Conservation (phyloP, 495 filamentous ascomycete species). For the Neurospora cerealis region DNA sequence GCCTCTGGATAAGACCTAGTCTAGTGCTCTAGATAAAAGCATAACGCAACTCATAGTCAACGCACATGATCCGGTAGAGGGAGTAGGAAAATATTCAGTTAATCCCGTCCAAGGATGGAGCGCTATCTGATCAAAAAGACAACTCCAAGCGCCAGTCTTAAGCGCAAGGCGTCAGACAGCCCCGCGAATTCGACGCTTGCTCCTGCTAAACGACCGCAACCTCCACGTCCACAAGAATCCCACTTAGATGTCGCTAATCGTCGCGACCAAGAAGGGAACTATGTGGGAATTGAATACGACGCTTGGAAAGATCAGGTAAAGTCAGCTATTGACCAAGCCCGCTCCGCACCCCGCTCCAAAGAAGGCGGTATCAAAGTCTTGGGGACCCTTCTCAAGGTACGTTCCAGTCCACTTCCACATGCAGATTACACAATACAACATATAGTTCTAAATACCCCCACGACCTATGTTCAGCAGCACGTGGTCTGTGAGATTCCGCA, state of each 20-base stretch:
- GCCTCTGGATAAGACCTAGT: neutral
- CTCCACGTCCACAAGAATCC: neutral
- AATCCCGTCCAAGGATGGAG: neutral
- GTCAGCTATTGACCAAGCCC: neutral
- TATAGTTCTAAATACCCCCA: neutral
- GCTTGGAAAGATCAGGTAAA: neutral
- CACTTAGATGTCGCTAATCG: neutral
- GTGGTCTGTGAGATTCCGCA: neutral
- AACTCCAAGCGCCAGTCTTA: neutral
- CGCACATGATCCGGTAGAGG: neutral
- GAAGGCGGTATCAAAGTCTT: neutral
- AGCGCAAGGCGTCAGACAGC: neutral
- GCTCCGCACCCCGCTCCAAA: neutral
- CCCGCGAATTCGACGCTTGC: neutral
- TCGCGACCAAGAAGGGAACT: neutral
- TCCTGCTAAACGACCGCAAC: neutral
- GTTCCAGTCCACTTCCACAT: neutral
- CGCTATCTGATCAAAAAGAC: neutral
- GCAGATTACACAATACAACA: neutral
- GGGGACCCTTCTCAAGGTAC: neutral
- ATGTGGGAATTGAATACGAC: neutral
- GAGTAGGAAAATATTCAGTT: neutral
- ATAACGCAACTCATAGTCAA: neutral
- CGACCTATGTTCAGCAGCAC: neutral
- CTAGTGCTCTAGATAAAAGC: neutral